A percentile compares a stretch with the other conserved stretches of the same genome.
Conservation (phyloP, 164 flowering plant species). For the Taxillus chinensis region DNA sequence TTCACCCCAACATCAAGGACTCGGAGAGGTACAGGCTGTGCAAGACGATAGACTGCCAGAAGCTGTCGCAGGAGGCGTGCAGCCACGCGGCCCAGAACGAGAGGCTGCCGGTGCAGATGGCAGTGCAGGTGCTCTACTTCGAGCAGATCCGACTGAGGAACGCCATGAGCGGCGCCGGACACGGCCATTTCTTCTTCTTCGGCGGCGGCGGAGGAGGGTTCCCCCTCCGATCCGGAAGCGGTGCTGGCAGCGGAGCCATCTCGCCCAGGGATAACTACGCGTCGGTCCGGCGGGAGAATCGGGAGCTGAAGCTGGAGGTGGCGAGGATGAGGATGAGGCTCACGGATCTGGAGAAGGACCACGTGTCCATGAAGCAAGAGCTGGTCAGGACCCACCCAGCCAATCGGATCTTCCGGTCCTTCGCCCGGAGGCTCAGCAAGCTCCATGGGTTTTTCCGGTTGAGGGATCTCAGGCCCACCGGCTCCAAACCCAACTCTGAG, state of each 20-base stretch:
- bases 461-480: slow-evolving; percentile 31
- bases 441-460: slow-evolving; percentile 54
- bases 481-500: slow-evolving; percentile 46
- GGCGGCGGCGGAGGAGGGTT: slow-evolving; percentile 49
- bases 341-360: slow-evolving; percentile 90
- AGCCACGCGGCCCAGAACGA: slow-evolving; percentile 98
- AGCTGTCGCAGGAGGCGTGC: slow-evolving; percentile 94
- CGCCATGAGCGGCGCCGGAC: slow-evolving; percentile 71
- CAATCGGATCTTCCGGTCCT: slow-evolving; percentile 60
- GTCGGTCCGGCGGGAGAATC: slow-evolving; percentile 88
- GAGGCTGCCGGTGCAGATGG: slow-evolving; percentile 85
- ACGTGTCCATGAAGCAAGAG: slow-evolving; percentile 91
- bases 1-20: slow-evolving; percentile 82
- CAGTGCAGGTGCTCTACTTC: slow-evolving; percentile 89
- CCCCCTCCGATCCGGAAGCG: slow-evolving; percentile 74
- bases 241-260: slow-evolving; percentile 88
- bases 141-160: slow-evolving; percentile 88
- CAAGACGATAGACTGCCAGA: slow-evolving; percentile 83
- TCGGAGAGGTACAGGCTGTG: slow-evolving; percentile 76
- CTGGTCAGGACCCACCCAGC: slow-evolving; percentile 71
- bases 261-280: slow-evolving; percentile 97
- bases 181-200: slow-evolving; percentile 71
- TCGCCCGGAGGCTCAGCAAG: slow-evolving; percentile 56
- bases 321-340: slow-evolving; percentile 98
- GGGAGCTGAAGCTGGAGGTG: slow-evolving; percentile 93